A percentile compares a stretch with the other conserved stretches of the same genome.
Conservation (phyloP, 1,284 basidiomycete genomes). For the Chondrostereum purpureum region DNA sequence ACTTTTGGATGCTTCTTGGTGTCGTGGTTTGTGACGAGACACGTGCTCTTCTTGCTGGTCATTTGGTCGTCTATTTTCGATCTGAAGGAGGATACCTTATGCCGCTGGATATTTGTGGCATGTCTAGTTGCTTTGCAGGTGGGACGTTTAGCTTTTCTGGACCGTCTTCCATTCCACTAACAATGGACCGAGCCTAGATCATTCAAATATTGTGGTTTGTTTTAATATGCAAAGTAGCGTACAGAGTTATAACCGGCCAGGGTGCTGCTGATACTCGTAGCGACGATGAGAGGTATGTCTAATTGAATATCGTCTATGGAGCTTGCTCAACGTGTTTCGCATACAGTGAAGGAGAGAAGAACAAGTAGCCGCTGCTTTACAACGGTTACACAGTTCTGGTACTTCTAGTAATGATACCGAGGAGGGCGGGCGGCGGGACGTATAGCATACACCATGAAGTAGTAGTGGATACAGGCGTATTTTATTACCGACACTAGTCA, state of each 20-base stretch:
- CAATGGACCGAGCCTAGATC: conserved; percentile 37
- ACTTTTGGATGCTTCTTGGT: conserved; percentile 80
- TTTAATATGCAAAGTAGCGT: conserved; percentile 80
- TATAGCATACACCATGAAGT: too few species aligned
- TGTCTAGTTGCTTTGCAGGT: conserved; percentile 66
- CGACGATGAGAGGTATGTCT: conserved; percentile 68
- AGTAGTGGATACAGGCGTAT: too few species aligned
- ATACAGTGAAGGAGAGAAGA: conserved; percentile 17
- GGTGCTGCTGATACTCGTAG: conserved; percentile 83
- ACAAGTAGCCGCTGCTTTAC: conserved; percentile 15
- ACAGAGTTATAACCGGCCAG: conserved; percentile 68
- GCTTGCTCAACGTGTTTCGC: not conserved
- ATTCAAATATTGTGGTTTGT: conserved; percentile 82
- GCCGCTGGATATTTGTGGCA: conserved; percentile 46
- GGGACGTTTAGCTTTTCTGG: conserved; percentile 13
- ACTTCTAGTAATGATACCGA: conserved; percentile 3
- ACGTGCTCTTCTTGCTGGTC: conserved; percentile 69
- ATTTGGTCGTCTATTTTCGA: conserved; percentile 59
- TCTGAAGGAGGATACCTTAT: conserved; percentile 40
- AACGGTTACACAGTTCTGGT: too few species aligned
- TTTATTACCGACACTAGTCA: not conserved
- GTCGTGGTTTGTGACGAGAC: conserved; percentile 86
- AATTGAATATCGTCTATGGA: not conserved
- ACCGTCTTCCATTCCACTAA: conserved; percentile 10
- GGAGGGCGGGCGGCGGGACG: too few species aligned